Evolutionary conservation across 768 basidiomycete species (phyloP), one percentile per base, ranked within the genome.

Genomic region (Strobilomyces confusus): DNA sequence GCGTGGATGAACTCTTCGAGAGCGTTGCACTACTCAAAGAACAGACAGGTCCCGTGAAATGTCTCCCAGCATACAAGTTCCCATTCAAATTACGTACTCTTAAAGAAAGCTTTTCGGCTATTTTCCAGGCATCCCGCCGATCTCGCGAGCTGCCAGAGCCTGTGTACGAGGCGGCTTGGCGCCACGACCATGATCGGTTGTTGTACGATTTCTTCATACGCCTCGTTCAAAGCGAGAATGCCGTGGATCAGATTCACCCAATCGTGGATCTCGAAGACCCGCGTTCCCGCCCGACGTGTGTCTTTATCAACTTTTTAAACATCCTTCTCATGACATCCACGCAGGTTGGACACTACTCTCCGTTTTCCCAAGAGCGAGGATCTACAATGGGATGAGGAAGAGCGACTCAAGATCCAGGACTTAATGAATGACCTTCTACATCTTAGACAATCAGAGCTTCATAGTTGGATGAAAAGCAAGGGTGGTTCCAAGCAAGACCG

Each of bases 181-280:
- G n/a, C n/a, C n/a, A n/a, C n/a, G n/a, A n/a, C n/a, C n/a, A n/a
- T n/a, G n/a, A n/a, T n/a, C n/a, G n/a, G n/a, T n/a, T n/a, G n/a
- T n/a, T n/a, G n/a, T n/a, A n/a, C n/a, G n/a, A 57, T 30, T 57
- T 57, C 15, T 57, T 57, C 44, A 30, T 49, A 19, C 52, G 56
- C 1, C 52, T 49, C 9, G 11, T 45, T 5, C 37, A 46, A 20
- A 30, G 9, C n/a, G 25, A 13, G 9, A 25, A 44, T 9, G 29
- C 15, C 2, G n/a, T n/a, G n/a, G 14, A 15, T 25, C 40, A 22
- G 3, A n/a, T n/a, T n/a, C 40, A 22, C 5, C 34, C 55, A 1
- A 23, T 54, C 4, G 51, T 13, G 0, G 9, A 25, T 20, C 30
- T 55, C 0, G 54, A 55, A 41, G 54, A 55, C 34, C 44, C 43